A percentile compares a stretch with the other conserved stretches of the same genome.
Conservation (phyloP, 768 basidiomycete species). For the Hericium alpestre region DNA sequence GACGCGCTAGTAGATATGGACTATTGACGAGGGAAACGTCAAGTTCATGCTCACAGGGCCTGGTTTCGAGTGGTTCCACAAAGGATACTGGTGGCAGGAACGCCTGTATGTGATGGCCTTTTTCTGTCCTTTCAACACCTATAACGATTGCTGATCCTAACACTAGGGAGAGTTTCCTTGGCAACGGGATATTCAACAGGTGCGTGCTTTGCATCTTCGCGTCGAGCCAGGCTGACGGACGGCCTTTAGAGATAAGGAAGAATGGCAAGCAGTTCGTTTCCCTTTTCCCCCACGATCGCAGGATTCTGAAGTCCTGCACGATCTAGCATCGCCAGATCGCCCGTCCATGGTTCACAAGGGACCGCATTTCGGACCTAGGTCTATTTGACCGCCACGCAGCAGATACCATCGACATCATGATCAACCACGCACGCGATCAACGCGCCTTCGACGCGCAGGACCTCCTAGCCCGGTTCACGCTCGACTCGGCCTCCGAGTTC, state of each 20-base stretch:
- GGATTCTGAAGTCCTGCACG: neutral
- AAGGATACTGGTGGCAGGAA: conserved; percentile 54
- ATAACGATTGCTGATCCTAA: neutral
- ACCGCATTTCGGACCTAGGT: conserved; percentile 21
- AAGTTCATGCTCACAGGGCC: conserved; percentile 51
- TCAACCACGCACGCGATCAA: conserved; percentile 29
- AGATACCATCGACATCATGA: conserved; percentile 8
- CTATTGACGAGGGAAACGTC: conserved; percentile 63
- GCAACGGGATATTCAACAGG: conserved; percentile 67
- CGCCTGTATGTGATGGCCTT: conserved; percentile 37
- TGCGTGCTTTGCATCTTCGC: conserved; percentile 44
- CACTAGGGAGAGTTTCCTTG: conserved; percentile 45
- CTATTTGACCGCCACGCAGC: conserved; percentile 21
- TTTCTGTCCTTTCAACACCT: neutral
- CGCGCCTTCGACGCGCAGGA: conserved; percentile 21
- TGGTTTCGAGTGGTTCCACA: conserved; percentile 59
- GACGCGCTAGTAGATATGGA: conserved; percentile 42
- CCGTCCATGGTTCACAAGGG: conserved; percentile 23
- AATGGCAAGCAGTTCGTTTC: conserved; percentile 52
- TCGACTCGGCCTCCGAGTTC: conserved; percentile 43
- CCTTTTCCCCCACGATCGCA: conserved; percentile 18
- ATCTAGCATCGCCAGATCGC: conserved; percentile 26
- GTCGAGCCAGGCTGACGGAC: neutral
- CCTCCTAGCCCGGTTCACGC: conserved; percentile 34
- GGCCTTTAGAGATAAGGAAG: conserved; percentile 22